Percentiles rank a stretch among this genome's conserved stretches.
Evolutionary conservation across 2,329 filamentous ascomycete species (phyloP).

Genomic region (Epichloe festucae): DNA sequence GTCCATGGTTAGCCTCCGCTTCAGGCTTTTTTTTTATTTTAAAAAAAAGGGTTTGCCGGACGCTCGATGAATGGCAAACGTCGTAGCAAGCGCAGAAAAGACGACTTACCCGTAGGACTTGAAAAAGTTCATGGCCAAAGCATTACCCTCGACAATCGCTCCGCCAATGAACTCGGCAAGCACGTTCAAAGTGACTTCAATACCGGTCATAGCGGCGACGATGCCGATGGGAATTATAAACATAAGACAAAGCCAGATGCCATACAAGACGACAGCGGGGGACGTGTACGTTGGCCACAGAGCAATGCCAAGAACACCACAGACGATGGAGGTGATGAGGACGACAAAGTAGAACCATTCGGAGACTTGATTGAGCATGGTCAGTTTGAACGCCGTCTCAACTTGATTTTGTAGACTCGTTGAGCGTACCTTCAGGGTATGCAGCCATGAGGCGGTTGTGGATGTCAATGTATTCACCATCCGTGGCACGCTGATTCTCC

Average conservation of each 20-base stretch:
- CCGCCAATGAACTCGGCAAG: constrained; percentile 36
- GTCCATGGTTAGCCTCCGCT: neutral
- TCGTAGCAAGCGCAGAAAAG: neutral
- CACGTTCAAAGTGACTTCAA: constrained; percentile 29
- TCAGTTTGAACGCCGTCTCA: too few species aligned
- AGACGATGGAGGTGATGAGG: constrained; percentile 17
- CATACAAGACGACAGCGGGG: constrained; percentile 29
- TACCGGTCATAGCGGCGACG: constrained; percentile 29
- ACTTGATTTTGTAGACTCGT: neutral
- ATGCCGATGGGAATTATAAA: constrained; percentile 33
- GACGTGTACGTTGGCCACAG: constrained; percentile 30
- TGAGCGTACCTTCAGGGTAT: constrained; percentile 24
- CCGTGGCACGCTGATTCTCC: constrained; percentile 1
- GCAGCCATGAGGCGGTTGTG: constrained; percentile 34
- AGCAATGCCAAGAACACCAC: constrained; percentile 23
- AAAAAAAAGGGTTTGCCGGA: too few species aligned
- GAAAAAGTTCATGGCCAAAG: constrained; percentile 34
- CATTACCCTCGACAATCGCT: constrained; percentile 27
- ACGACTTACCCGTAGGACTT: constrained; percentile 23
- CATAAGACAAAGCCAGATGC: constrained; percentile 26
- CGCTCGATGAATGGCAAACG: neutral
- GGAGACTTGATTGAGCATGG: constrained; percentile 16
- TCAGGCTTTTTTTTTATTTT: too few species aligned
- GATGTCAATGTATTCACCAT: constrained; percentile 19
- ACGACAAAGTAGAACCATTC: constrained; percentile 33